Base-by-base conservation (phyloP, 495 filamentous ascomycete genomes). In the Annulohypoxylon maeteangense region DNA sequence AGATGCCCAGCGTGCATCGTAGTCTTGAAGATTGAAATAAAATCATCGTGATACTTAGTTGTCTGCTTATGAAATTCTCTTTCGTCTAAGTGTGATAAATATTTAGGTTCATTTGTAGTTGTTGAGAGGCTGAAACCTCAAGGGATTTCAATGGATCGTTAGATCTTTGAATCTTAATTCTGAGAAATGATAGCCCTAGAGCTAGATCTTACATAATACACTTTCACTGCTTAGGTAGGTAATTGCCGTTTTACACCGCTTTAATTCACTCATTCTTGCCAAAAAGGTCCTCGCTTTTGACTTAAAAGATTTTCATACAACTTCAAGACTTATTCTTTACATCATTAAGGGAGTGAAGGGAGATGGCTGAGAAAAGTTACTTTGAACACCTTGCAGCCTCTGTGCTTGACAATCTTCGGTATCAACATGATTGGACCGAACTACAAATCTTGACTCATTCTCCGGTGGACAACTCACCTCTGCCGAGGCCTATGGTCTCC, bases 381-480 rank as follows among this genome's bases (percentile, higher is more conserved):
- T 48, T 74, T 32, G 65, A 74, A 7, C 75, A 83, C 45, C 87
- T 93, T 54, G 89, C 92, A 22, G 78, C 86, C 31, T 87, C 91
- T 68, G 86, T 96, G 70, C 84, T 89, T 27, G 88, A 95, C 77
- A 94, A 96, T 77, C 88, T 97, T 66, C 88, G 89, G 75, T 85
- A 95, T 79, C 91, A 97, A 76, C 94, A 97, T 78, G 85, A 91
- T 68, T 99, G 95, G 95, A 91, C 90, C 8, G 82, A 81, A 16
- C 84, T 97, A 44, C 78, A 84, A 54, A 80, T 88, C 27, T 89
- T 94, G 80, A 86, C 86, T 16, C 79, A 80, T 70, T 86, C 86
- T 0, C 72, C 81, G 25, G 50, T 78, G 45, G 74, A 76, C 44
- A 56, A 74, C 55, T 58, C 66, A 34, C 56, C 74, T 55, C 81